Evolutionary conservation across 306 rosid species (phyloP), one percentile per base, ranked within the genome.

Genomic region (Vigna mungo): DNA sequence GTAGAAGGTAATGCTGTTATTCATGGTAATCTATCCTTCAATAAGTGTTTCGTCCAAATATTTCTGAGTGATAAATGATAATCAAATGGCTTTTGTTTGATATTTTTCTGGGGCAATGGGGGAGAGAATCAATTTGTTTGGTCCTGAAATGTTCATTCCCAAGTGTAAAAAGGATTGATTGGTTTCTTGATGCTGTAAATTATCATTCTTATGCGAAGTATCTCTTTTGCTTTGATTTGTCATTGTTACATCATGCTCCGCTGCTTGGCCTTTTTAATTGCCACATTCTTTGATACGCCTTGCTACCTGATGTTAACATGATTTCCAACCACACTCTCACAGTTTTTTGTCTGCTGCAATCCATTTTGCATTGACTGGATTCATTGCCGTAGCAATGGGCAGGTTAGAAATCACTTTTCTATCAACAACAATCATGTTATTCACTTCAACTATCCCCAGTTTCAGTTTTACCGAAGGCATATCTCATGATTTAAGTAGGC

Each of bases 1-100:
- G 30, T 52, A 39, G 60, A 85, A 36, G 69, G 54, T 11, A 30
- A 74, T 62, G 79, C 72, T 71, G 20, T 72, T 49, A 15, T 58
- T 78, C 30, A 69, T 55, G 9, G 68, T 74, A 54, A 54, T 47
- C 51, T 68, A 52, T 77, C 49, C 18, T 70, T 10, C 25, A 83
- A 74, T 69, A 43, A 32, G 41, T 21, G 12, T 63, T 34, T 10
- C 17, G 27, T 74, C 13, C 52, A 47, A 49, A 49, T 74, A 18
- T 77, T 56, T 59, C 63, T 43, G 37, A 67, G 65, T 17, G 8
- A 74, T 49, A 12, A 74, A 34, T 36, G 23, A 8, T 44, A 30
- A 15, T 30, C 20, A 54, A 17, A 41, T 53, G 30, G 47, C 54
- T 2, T 34, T 46, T 65, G 68, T 36, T 63, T 63, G n/a, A 61